Base-by-base conservation (phyloP, 352 stramenopile species). In the Blastocystis sp. region DNA sequence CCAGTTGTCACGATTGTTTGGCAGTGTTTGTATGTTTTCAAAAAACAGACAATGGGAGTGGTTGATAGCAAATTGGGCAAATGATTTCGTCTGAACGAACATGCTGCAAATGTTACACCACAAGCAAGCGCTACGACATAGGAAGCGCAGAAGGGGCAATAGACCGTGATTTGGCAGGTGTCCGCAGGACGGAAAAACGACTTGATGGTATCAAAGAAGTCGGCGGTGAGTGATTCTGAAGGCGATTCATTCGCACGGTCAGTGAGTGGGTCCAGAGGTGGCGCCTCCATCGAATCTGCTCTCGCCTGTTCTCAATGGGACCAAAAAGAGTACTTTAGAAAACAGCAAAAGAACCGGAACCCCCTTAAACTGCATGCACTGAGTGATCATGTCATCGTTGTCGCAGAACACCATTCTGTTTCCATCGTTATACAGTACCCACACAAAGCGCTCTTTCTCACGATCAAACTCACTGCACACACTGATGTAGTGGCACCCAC, bases 341-440 rank as follows among this genome's bases (percentile, higher is more conserved):
- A 80, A 80, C 4, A 80, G 9, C 11, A 80, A 53, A 39, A 80
- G 43, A 7, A 80, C 70, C 1, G 70, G 70, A 45, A 80, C 23
- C 0, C 37, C 53, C 13, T 64, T 63, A 20, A 26, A 37, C 39
- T 80, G n/a, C 3, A 80, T 80, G n/a, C 70, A 80, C 15, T 62
- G 39, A 8, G 53, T 20, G 23, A 80, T 80, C 70, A 80, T 80
- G 26, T 26, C 20, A 8, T 15, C 45, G n/a, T 26, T 20, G 18
- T 9, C 45, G 37, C 23, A 34, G 34, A 80, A 80, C 23, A 80
- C 45, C 13, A 61, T 39, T 13, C 29, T 34, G 26, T 64, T 63
- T 26, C 43, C 45, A 41, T 80, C 70, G n/a, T 41, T 80, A 26
- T 80, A 80, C 45, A 61, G n/a, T 20, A 80, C 45, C 70, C 70